Percentiles rank a stretch among this genome's conserved stretches.
phyloP scores from a whole-genome alignment of 2,329 filamentous ascomycete genomes.

The Whalleya microplaca region DNA sequence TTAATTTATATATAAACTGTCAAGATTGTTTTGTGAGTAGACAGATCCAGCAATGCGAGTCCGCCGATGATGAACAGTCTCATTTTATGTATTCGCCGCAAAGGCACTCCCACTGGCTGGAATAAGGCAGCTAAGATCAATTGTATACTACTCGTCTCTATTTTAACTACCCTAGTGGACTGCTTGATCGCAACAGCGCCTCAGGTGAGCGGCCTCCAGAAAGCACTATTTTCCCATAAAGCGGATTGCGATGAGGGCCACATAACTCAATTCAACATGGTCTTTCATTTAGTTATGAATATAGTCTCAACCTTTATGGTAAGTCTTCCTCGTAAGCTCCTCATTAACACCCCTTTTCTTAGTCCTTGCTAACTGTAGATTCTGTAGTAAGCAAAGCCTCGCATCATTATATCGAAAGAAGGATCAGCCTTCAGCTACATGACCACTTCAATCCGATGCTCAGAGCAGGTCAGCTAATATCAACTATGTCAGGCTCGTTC shows the following conservation, averaged over 20 bases:
- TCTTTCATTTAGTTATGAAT: constrained; percentile 28
- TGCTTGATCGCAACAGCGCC: constrained; percentile 12
- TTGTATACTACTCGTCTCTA: constrained; percentile 20
- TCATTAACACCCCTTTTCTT: not conserved
- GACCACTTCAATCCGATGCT: too few relatives aligned
- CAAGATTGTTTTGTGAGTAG: too few relatives aligned
- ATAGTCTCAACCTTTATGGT: constrained; percentile 29
- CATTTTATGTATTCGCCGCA: not conserved
- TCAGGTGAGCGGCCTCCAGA: constrained; percentile 8
- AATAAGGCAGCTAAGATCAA: constrained; percentile 27
- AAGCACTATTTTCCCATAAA: constrained; percentile 24
- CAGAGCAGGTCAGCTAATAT: not conserved
- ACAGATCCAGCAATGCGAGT: not conserved
- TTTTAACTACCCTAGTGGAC: constrained; percentile 15
- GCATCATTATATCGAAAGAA: not conserved
- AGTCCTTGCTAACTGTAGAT: not conserved
- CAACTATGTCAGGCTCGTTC: constrained; percentile 33
- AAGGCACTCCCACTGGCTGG: constrained; percentile 18
- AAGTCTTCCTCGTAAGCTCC: constrained; percentile 2
- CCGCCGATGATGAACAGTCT: constrained; percentile 11
- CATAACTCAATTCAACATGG: constrained; percentile 12
- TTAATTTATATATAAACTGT: too few relatives aligned
- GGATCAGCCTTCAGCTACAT: too few relatives aligned
- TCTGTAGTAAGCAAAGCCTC: constrained; percentile 7
- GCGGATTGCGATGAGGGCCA: constrained; percentile 19